Evolutionary conservation across 768 basidiomycete genomes (phyloP), one percentile per base, ranked within the genome.

Genomic region (Chlorophyllum brunneum): DNA sequence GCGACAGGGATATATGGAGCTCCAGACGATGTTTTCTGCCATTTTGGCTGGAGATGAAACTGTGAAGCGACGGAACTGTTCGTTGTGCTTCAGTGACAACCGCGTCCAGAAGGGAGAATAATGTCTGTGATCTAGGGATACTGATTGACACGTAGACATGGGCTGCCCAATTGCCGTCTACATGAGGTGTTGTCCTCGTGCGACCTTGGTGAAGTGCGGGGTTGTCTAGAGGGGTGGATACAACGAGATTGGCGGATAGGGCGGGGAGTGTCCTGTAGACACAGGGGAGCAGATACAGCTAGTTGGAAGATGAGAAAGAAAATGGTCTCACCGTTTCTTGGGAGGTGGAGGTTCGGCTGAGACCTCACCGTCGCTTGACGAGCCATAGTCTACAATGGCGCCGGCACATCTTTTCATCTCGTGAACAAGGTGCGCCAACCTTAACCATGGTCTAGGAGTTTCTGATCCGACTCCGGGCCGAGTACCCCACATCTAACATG

Each of bases 121-220:
- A 67, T 11, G 68, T 57, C 16, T 78, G 74, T 27, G 59, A 64
- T 33, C 63, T 70, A 42, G 70, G 66, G 24, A 86, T 58, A 48
- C 63, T 57, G 62, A 95, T 61, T 0, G 85, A 79, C 9, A 92
- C 72, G 63, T 87, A 95, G 48, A 94, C 76, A 69, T 95, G 82
- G 3, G 86, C 75, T 1, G 85, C 83, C 63, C 81, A 95, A 62
- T 95, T 92, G 0, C 95, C 95, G 10, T 92, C 87, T 3, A 92
- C 82, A 62, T 92, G 90, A 2, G 92, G 91, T 1, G 73, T 75
- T 0, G 82, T 74, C 26, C 95, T 81, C 41, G 72, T 73, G 26
- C 94, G 81, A 11, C 95, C 95, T 71, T 95, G 92, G 64, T 97
- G 94, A 13, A 81, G 69, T 2, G 83, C 69, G 2, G 93, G 92